Conservation (phyloP, 148 eudicot genomes). For the Nepenthes mirabilis region DNA sequence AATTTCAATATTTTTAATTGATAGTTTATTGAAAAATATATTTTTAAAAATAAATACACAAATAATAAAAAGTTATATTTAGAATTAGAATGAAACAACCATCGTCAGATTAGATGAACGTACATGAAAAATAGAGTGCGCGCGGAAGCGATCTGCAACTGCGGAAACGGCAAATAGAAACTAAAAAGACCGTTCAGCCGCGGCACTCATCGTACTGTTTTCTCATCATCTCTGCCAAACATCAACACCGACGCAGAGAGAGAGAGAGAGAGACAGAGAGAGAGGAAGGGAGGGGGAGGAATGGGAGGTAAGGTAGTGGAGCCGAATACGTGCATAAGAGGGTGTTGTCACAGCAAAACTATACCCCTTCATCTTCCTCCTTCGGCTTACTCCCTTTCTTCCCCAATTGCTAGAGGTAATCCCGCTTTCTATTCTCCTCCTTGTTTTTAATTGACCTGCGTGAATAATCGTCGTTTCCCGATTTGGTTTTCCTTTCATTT, state of each 20-base stretch:
- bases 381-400: conserved; percentile 45
- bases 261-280: too few relatives aligned
- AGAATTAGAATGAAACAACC: neutral
- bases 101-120: neutral
- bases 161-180: neutral
- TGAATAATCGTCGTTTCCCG: neutral
- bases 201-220: too few relatives aligned
- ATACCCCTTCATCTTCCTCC: conserved; percentile 82
- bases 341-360: conserved; percentile 71
- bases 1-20: too few relatives aligned
- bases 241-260: too few relatives aligned
- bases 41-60: too few relatives aligned
- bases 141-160: neutral
- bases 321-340: conserved; percentile 81
- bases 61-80: too few relatives aligned
- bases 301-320: conserved; percentile 46
- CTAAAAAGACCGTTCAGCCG: too few relatives aligned
- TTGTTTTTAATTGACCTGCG: neutral
- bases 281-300: conserved; percentile 2
- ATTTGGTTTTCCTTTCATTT: neutral
- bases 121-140: neutral
- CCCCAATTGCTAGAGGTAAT: conserved; percentile 75
- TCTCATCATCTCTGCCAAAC: too few relatives aligned
- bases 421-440: neutral
- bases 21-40: too few relatives aligned